These are phyloP conservation scores for Penicillium cosmopolitanum DNA, from an alignment of 495 filamentous ascomycete species.

Conservation along the genomic window DNA sequence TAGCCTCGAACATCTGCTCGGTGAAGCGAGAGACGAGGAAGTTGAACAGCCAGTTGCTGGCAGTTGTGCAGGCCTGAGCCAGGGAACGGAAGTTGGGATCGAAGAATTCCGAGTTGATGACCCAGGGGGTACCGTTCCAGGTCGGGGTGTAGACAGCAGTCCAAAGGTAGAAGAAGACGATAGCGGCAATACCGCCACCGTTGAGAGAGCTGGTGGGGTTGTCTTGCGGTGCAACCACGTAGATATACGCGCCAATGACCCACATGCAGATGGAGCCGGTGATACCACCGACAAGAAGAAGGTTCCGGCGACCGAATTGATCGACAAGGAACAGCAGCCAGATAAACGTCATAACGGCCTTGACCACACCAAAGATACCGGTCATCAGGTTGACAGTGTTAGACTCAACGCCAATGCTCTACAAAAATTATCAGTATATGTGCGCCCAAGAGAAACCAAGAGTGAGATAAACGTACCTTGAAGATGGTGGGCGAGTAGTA, in stretches of 20 bases:
- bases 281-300: constrained; percentile 70
- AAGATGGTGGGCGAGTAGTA: constrained; percentile 67
- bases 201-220: constrained; percentile 45
- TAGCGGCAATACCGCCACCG: constrained; percentile 64
- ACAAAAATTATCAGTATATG: background rate
- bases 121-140: constrained; percentile 74
- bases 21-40: constrained; percentile 75
- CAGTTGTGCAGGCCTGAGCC: constrained; percentile 68
- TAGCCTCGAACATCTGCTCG: constrained; percentile 72
- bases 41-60: constrained; percentile 78
- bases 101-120: constrained; percentile 66
- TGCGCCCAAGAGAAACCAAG: background rate
- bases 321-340: constrained; percentile 75
- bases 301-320: constrained; percentile 67
- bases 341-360: constrained; percentile 59
- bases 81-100: constrained; percentile 65
- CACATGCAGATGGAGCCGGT: constrained; percentile 72
- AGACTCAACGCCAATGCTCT: constrained; percentile 52
- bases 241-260: constrained; percentile 70
- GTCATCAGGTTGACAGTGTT: constrained; percentile 47
- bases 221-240: constrained; percentile 57
- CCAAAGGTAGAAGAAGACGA: constrained; percentile 81
- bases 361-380: constrained; percentile 56
- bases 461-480: constrained; percentile 28
- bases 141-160: constrained; percentile 73